phyloP scores from a whole-genome alignment of 768 basidiomycete species.

The Auricularia heimuer region DNA sequence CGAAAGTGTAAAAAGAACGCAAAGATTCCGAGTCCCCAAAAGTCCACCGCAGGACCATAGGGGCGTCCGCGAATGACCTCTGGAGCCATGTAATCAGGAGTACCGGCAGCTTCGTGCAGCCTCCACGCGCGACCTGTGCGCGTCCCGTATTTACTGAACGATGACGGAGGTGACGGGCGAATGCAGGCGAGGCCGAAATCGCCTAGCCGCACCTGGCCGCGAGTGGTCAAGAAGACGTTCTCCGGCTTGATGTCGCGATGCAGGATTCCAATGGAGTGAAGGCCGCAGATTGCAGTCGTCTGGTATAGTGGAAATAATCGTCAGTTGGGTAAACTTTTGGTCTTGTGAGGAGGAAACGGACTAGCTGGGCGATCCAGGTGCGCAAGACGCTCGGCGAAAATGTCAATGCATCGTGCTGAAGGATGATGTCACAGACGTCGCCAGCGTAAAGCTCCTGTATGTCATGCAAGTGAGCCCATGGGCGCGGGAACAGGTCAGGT shows the following conservation, averaged over 20 bases:
- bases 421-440: not conserved
- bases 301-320: not conserved
- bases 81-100: slow-evolving; percentile 4
- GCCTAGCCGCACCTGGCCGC: not conserved
- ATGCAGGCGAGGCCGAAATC: not conserved
- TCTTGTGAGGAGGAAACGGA: not conserved
- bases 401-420: not conserved
- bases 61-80: not conserved
- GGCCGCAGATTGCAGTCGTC: slow-evolving; percentile 4
- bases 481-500: not conserved
- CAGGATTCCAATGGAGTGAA: slow-evolving; percentile 34
- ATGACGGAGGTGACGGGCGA: not conserved
- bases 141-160: not conserved
- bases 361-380: not conserved
- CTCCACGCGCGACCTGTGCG: not conserved
- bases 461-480: not conserved
- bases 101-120: not conserved
- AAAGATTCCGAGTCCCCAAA: not conserved
- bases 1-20: slow-evolving; percentile 1
- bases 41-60: not conserved
- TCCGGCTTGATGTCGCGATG: slow-evolving; percentile 43
- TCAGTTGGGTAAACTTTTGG: not conserved
- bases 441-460: not conserved
- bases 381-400: not conserved
- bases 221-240: slow-evolving; percentile 18